These are phyloP conservation scores for Sporothrix mexicana DNA, from an alignment of 2,329 filamentous ascomycete species.

Conservation along the genomic window DNA sequence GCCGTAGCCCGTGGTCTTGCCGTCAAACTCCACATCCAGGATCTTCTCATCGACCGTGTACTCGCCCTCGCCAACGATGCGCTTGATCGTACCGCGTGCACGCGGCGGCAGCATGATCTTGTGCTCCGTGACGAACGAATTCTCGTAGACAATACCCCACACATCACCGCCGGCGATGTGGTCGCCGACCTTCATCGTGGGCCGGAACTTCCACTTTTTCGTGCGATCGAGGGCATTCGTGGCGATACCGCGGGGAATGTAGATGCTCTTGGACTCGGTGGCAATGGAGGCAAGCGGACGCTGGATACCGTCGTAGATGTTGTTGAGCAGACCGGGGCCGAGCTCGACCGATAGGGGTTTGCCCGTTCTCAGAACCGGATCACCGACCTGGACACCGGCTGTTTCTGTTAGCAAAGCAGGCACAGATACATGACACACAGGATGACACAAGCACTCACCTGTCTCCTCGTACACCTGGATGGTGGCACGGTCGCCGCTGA, in stretches of 20 bases:
- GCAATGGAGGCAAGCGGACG: slow-evolving; percentile 88
- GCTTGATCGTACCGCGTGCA: slow-evolving; percentile 88
- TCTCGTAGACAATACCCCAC: slow-evolving; percentile 94
- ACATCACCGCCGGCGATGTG: slow-evolving; percentile 96
- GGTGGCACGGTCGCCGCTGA: slow-evolving; percentile 92
- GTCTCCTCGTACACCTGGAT: slow-evolving; percentile 99
- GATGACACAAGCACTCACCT: slow-evolving; percentile 59
- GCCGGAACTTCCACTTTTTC: slow-evolving; percentile 97
- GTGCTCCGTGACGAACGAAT: slow-evolving; percentile 92
- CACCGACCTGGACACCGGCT: slow-evolving; percentile 95
- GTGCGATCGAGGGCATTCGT: slow-evolving; percentile 85
- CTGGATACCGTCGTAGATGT: slow-evolving; percentile 99
- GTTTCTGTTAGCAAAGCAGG: slow-evolving; percentile 24
- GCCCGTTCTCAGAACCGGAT: slow-evolving; percentile 86
- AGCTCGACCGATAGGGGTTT: slow-evolving; percentile 98
- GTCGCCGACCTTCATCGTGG: slow-evolving; percentile 90
- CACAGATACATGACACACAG: not conserved
- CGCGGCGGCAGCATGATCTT: slow-evolving; percentile 91
- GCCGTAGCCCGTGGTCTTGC: slow-evolving; percentile 88
- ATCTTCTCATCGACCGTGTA: slow-evolving; percentile 96
- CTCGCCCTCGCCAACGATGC: slow-evolving; percentile 84
- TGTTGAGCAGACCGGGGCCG: slow-evolving; percentile 95
- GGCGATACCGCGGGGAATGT: slow-evolving; percentile 93
- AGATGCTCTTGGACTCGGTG: slow-evolving; percentile 81
- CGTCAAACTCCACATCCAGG: slow-evolving; percentile 95